These are phyloP conservation scores for Volutella citrinella DNA, from an alignment of 2,329 filamentous ascomycete species.

Conservation along the genomic window DNA sequence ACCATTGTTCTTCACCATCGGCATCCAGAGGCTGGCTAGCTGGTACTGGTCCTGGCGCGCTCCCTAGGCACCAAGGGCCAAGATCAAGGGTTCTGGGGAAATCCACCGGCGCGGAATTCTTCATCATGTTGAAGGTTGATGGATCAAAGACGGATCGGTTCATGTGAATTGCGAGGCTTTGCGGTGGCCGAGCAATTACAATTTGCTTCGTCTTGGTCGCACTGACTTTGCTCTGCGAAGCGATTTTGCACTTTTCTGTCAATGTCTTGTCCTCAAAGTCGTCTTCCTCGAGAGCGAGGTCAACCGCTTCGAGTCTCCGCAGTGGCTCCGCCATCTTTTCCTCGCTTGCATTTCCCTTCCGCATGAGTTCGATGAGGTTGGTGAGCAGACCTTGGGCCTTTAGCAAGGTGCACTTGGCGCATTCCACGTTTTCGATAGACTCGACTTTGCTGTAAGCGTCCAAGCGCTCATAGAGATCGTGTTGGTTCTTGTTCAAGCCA, in stretches of 20 bases:
- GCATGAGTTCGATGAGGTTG: constrained; percentile 42
- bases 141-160: constrained; percentile 93
- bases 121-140: constrained; percentile 71
- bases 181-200: constrained; percentile 78
- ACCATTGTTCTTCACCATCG: constrained; percentile 61
- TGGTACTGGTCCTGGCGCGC: constrained; percentile 28
- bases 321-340: constrained; percentile 49
- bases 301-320: constrained; percentile 62
- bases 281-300: constrained; percentile 71
- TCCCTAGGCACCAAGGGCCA: constrained; percentile 80
- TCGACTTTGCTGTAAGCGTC: constrained; percentile 85
- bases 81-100: constrained; percentile 77
- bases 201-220: constrained; percentile 89
- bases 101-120: constrained; percentile 76
- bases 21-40: constrained; percentile 1
- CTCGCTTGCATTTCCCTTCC: constrained; percentile 35
- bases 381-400: constrained; percentile 48
- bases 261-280: constrained; percentile 72
- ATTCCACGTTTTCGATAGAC: constrained; percentile 84
- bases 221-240: constrained; percentile 64
- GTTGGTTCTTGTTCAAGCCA: constrained; percentile 56
- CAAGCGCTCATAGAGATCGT: constrained; percentile 74
- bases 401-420: constrained; percentile 82
- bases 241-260: constrained; percentile 62
- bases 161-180: constrained; percentile 79